phyloP scores from a whole-genome alignment of 2,329 filamentous ascomycete genomes.

The Xylariaceae sp. region DNA sequence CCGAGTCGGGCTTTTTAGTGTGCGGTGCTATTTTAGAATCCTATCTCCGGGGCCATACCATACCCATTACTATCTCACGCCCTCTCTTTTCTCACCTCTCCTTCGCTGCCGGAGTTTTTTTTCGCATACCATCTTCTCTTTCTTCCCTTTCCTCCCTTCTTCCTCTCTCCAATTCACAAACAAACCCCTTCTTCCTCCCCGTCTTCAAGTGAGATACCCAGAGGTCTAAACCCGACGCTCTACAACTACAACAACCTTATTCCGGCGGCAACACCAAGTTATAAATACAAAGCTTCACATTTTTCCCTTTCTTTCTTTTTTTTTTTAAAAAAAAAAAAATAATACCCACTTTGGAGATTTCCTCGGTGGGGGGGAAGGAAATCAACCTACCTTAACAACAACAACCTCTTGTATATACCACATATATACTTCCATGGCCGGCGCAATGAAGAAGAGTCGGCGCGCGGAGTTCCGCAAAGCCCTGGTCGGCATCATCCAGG shows the following conservation, averaged over 20 bases:
- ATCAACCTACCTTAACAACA: not conserved
- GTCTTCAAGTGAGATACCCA: no score
- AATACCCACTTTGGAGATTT: no score
- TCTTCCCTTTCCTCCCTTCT: no score
- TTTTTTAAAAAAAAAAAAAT: not conserved
- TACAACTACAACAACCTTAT: not conserved
- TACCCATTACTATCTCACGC: not conserved
- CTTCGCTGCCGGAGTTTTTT: not conserved
- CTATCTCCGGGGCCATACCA: not conserved
- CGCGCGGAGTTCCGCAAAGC: conserved; percentile 16
- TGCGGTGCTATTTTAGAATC: conserved; percentile 14
- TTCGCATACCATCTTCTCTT: not conserved
- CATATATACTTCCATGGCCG: not conserved
- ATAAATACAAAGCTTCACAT: not conserved
- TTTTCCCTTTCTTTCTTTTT: not conserved
- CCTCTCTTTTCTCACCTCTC: not conserved
- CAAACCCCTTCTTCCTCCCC: no score
- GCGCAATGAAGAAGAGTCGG: conserved; percentile 12
- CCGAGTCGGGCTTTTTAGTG: conserved; percentile 3
- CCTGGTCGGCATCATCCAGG: conserved; percentile 13
- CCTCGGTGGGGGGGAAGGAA: not conserved
- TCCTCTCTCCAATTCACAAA: not conserved
- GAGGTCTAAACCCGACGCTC: no score
- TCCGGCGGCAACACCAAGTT: not conserved
- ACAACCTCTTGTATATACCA: not conserved